Base-by-base conservation (phyloP, 208 protist genomes). In the Wallacemonas rigidus region DNA sequence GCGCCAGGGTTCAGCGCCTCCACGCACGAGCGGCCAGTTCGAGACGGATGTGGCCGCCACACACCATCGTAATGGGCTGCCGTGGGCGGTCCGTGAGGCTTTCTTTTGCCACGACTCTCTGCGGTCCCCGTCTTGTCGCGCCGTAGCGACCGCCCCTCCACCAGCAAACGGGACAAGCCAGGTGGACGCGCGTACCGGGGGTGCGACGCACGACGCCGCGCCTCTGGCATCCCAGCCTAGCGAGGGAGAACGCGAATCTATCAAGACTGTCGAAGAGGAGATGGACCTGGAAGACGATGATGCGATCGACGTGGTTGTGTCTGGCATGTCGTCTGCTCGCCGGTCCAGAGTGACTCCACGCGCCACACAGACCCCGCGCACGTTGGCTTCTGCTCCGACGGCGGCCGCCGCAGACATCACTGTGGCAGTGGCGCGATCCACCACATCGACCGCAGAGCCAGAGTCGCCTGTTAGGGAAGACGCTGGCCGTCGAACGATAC, bases 21-120 rank as follows among this genome's bases (percentile, higher is more conserved):
- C 39, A 7, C 64, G 51, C 6, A n/a, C 35, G 17, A 57, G 38
- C 12, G 35, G 6, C 35, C 47, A 54, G 15, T 7, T 2, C 26
- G 64, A 55, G 48, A 7, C 38, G 3, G 50, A 69, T 7, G 47
- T 11, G 44, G 38, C 44, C n/a, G 50, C 64, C n/a, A 17, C 26
- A 35, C 17, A 6, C 2, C 26, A 48, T 40, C 64, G 64, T 36
- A 44, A 3, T 8, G 8, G 36, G 3, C n/a, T 55, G 26, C 45
- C 50, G 44, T 69, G 51, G 50, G 50, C 50, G 9, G 45, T 69
- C 9, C 64, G 64, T 9, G 51, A 45, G 44, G 60, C 60, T 6
- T 65, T 65, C 26, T 65, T 65, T 17, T 9, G 38, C 36, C 57
- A n/a, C 57, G 36, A 9, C 38, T 8, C 26, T 26, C 26, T 26